A percentile compares a stretch with the other conserved stretches of the same genome.
Conservation (phyloP, 2,329 filamentous ascomycete species). For the Nothophaeocryptopus gaeumannii region DNA sequence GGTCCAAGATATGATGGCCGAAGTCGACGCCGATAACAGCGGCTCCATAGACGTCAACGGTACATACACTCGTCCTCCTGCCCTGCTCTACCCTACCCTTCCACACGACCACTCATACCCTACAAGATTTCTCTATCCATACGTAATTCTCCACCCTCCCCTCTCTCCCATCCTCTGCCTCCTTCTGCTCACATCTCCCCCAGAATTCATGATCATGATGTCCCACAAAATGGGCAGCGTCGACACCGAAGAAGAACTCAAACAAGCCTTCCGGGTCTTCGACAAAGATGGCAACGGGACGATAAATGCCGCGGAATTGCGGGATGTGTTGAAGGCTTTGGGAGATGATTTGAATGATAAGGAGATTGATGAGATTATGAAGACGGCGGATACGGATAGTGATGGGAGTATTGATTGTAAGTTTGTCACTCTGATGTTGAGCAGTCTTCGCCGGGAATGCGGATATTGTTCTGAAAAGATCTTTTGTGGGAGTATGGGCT, state of each 20-base stretch:
- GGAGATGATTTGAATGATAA: conserved; percentile 17
- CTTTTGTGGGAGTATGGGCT: neutral
- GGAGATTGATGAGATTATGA: conserved; percentile 20
- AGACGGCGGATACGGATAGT: conserved; percentile 17
- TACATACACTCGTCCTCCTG: conserved; percentile 1
- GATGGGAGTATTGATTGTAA: conserved; percentile 19
- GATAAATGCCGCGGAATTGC: conserved; percentile 16
- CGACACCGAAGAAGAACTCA: conserved; percentile 19
- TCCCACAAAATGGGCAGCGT: conserved; percentile 9
- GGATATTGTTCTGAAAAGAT: neutral
- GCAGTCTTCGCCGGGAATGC: neutral
- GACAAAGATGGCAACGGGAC: conserved; percentile 18
- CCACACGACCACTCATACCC: too few species aligned
- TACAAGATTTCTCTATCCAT: too few species aligned
- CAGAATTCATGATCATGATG: conserved; percentile 22
- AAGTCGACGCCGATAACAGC: conserved; percentile 19
- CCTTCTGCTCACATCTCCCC: neutral
- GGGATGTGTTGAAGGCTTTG: conserved; percentile 17
- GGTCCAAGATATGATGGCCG: conserved; percentile 19
- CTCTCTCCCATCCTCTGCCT: neutral
- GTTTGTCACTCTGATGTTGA: neutral
- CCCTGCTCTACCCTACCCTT: too few species aligned
- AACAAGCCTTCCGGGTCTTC: conserved; percentile 17
- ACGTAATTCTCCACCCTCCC: too few species aligned
- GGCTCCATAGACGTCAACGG: conserved; percentile 19